phyloP scores from a whole-genome alignment of 1,284 basidiomycete species.

The Peniophora sp. region DNA sequence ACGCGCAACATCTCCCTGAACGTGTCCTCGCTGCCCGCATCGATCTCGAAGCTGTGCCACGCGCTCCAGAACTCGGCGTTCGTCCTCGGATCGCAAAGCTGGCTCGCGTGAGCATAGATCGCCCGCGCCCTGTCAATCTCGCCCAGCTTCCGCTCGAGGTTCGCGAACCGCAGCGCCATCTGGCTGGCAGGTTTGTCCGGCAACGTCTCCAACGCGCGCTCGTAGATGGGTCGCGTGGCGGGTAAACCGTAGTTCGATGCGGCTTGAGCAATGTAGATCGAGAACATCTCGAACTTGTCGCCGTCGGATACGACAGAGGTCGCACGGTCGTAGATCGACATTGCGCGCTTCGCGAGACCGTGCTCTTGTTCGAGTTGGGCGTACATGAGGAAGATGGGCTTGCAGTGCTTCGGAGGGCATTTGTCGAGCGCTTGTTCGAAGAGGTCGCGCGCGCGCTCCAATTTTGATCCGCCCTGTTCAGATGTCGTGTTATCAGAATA shows the following conservation, averaged over 20 bases:
- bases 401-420: constrained; percentile 92
- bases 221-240: constrained; percentile 95
- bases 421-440: constrained; percentile 98
- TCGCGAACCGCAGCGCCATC: constrained; percentile 95
- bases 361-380: constrained; percentile 91
- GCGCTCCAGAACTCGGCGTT: constrained; percentile 91
- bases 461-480: constrained; percentile 77
- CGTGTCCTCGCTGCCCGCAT: constrained; percentile 96
- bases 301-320: constrained; percentile 78
- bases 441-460: constrained; percentile 92
- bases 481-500: constrained; percentile 3
- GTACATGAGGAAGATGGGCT: constrained; percentile 94
- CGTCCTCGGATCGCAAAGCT: constrained; percentile 95
- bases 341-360: constrained; percentile 92
- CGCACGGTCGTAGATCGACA: constrained; percentile 94
- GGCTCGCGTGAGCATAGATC: constrained; percentile 94
- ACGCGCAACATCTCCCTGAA: constrained; percentile 99
- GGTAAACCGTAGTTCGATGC: constrained; percentile 93
- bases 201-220: constrained; percentile 89
- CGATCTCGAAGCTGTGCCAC: constrained; percentile 97
- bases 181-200: constrained; percentile 94
- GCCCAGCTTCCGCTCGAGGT: constrained; percentile 94
- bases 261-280: constrained; percentile 96
- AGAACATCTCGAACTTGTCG: constrained; percentile 98
- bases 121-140: constrained; percentile 97